phyloP scores from a whole-genome alignment of 768 basidiomycete genomes.

The Boletus rex-veris region DNA sequence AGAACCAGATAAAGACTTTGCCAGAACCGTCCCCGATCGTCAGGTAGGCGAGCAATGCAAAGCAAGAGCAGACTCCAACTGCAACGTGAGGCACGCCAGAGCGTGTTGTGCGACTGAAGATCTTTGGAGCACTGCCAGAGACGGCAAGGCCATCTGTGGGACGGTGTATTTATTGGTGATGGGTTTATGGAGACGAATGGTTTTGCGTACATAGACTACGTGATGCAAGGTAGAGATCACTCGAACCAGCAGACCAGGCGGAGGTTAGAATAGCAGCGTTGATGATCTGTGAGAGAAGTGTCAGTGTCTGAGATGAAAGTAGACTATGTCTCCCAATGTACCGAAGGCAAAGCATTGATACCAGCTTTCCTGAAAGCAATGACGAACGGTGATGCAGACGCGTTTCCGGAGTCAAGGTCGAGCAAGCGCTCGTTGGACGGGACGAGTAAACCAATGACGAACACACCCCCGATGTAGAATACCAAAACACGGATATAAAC shows the following conservation, averaged over 20 bases:
- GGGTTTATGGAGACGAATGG: background rate
- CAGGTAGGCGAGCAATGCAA: slow-evolving; percentile 42
- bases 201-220: background rate
- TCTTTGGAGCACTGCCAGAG: slow-evolving; percentile 49
- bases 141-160: slow-evolving; percentile 49
- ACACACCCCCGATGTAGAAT: slow-evolving; percentile 4
- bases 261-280: slow-evolving; percentile 4
- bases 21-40: slow-evolving; percentile 34
- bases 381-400: background rate
- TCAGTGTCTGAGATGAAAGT: background rate
- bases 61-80: slow-evolving; percentile 25
- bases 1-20: slow-evolving; percentile 42
- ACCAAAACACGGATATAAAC: slow-evolving; percentile 2
- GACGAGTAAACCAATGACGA: slow-evolving; percentile 4
- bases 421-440: slow-evolving; percentile 19
- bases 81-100: slow-evolving; percentile 46
- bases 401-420: slow-evolving; percentile 19
- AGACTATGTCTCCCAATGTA: background rate
- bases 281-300: background rate
- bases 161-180: slow-evolving; percentile 7
- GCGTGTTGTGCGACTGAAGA: slow-evolving; percentile 42
- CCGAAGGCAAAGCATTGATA: background rate
- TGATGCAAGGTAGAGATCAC: slow-evolving; percentile 4
- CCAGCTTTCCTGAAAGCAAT: background rate
- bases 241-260: slow-evolving; percentile 6